phyloP scores from a whole-genome alignment of 768 basidiomycete species.

The Mycena vitilis region DNA sequence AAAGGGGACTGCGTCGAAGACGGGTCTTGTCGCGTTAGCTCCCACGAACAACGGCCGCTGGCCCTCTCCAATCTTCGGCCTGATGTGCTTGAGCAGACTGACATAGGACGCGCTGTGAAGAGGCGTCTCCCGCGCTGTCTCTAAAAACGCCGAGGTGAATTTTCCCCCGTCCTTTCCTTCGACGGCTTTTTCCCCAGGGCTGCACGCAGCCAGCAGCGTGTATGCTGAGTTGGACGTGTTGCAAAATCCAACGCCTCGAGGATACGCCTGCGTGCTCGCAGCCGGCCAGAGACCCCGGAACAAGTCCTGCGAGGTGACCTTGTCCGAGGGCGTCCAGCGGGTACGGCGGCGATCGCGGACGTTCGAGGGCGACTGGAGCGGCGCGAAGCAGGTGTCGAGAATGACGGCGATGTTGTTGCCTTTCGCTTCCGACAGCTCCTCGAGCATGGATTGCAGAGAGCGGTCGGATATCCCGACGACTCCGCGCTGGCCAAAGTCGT shows the following conservation, averaged over 20 bases:
- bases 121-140: conserved; percentile 55
- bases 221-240: conserved; percentile 56
- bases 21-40: conserved; percentile 55
- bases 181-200: conserved; percentile 62
- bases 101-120: conserved; percentile 66
- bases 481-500: conserved; percentile 69
- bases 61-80: conserved; percentile 49
- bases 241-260: conserved; percentile 57
- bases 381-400: conserved; percentile 73
- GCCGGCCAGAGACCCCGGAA: conserved; percentile 66
- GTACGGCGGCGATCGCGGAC: conserved; percentile 59
- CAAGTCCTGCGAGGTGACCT: conserved; percentile 65
- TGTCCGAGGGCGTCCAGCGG: conserved; percentile 72
- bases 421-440: conserved; percentile 64
- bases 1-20: conserved; percentile 72
- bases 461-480: conserved; percentile 76
- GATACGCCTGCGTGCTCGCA: conserved; percentile 52
- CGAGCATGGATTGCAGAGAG: conserved; percentile 71
- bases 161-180: conserved; percentile 74
- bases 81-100: conserved; percentile 59
- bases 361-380: conserved; percentile 50
- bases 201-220: conserved; percentile 68
- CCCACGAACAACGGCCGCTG: conserved; percentile 68
- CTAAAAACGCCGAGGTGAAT: conserved; percentile 69
- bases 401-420: conserved; percentile 79